A percentile compares a stretch with the other conserved stretches of the same genome.
phyloP scores from a whole-genome alignment of 768 basidiomycete genomes.

The Strobilomyces dryophilus region DNA sequence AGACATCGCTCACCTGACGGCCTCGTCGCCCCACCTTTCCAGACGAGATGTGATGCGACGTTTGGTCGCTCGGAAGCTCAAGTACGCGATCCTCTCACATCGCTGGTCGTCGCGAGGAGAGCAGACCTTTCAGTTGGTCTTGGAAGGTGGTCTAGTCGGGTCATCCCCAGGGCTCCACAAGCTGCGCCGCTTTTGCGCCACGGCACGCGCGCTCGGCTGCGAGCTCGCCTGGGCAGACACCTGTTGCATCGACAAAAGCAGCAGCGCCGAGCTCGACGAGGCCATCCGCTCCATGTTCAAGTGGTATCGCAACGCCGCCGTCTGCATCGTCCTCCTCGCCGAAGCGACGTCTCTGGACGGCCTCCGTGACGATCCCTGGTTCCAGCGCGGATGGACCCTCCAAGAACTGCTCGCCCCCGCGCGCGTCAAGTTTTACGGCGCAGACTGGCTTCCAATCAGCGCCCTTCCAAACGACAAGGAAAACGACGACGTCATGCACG shows the following conservation, averaged over 20 bases:
- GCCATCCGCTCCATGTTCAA: constrained; percentile 28
- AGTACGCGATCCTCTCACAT: constrained; percentile 15
- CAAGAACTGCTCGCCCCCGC: constrained; percentile 22
- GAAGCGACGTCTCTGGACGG: neutral
- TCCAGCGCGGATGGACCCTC: constrained; percentile 17
- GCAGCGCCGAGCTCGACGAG: constrained; percentile 29
- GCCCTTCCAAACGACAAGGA: constrained; percentile 17
- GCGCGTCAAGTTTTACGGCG: constrained; percentile 18
- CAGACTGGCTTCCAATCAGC: constrained; percentile 15
- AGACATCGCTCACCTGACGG: neutral
- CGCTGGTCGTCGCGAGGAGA: constrained; percentile 13
- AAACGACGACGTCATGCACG: constrained; percentile 8
- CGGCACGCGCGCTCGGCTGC: constrained; percentile 13
- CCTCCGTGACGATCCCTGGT: constrained; percentile 21
- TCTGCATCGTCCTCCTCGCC: constrained; percentile 22
- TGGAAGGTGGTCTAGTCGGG: constrained; percentile 1
- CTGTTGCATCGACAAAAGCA: constrained; percentile 24
- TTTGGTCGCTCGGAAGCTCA: constrained; percentile 8
- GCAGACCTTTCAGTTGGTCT: constrained; percentile 8
- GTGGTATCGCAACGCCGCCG: constrained; percentile 19
- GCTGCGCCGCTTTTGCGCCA: constrained; percentile 11
- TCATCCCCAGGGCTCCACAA: constrained; percentile 10
- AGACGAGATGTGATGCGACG: constrained; percentile 3
- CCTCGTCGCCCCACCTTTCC: neutral
- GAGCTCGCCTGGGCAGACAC: constrained; percentile 25